phyloP scores from a whole-genome alignment of 2,329 filamentous ascomycete genomes.

The Emmonsia crescens region DNA sequence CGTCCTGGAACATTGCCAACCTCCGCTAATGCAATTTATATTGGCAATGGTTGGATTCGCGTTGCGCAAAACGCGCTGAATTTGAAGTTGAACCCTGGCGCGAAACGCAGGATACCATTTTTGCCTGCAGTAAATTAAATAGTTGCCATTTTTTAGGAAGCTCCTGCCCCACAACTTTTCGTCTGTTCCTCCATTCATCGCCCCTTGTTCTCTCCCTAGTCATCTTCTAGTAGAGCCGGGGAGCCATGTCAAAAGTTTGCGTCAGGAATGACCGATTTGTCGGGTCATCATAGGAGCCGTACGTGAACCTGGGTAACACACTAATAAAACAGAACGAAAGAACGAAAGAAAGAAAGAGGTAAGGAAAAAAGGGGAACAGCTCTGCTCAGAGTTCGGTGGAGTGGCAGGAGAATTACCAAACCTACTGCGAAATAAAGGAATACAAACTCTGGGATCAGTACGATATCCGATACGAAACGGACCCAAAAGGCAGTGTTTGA shows the following conservation, averaged over 20 bases:
- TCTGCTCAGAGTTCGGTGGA: neutral
- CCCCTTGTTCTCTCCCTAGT: neutral
- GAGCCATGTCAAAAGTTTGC: neutral
- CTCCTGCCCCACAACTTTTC: neutral
- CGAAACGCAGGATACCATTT: neutral
- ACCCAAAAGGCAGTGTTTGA: neutral
- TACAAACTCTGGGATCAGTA: too few species aligned
- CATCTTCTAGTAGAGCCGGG: neutral
- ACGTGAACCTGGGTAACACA: neutral
- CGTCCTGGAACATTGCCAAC: slow-evolving; percentile 8
- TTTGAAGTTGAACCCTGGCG: slow-evolving; percentile 1
- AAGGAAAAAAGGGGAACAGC: neutral
- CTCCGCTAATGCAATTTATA: slow-evolving; percentile 14
- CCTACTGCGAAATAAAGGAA: neutral
- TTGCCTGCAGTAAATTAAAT: slow-evolving; percentile 3
- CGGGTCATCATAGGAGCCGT: neutral
- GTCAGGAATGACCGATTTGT: neutral
- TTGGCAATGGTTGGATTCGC: slow-evolving; percentile 9
- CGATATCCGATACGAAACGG: slow-evolving; percentile 1
- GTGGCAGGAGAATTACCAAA: neutral
- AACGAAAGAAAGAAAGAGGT: neutral
- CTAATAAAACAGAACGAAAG: neutral
- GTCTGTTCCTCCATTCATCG: neutral
- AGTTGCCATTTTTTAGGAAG: neutral
- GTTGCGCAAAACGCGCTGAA: slow-evolving; percentile 12